Base-by-base conservation (phyloP, 2,329 filamentous ascomycete species). In the Xylaria sp. region DNA sequence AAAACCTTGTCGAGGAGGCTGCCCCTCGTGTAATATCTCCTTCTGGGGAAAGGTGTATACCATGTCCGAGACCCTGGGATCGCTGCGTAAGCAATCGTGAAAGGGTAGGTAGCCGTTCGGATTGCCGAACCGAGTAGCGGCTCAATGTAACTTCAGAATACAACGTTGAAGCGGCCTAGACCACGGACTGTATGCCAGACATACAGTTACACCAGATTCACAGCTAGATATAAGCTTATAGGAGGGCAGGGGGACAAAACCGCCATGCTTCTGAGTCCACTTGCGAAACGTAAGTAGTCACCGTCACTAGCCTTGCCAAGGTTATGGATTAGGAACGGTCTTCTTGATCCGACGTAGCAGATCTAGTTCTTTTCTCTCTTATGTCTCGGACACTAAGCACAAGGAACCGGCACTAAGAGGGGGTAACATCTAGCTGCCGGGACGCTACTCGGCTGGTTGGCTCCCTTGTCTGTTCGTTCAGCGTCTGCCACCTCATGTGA, bases 351-450 rank as follows among this genome's bases (percentile, higher is more conserved):
- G 9, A 53, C 43, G 19, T 7, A 23, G 21, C 27, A 15, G 40
- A 35, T 46, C 31, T 29, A 23, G 17, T 38, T 38, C 44, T 37
- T 35, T 15, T 15, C n/a, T 19, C 29, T 48, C 29, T 3, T 11
- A 6, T 11, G 6, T 33, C 17, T 3, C 15, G 55, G 35, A 43
- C 8, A 48, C 17, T n/a, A 33, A 35, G 21, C 40, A 41, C 19
- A 35, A 37, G 54, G 25, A 41, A 33, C 54, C 29, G 25, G 29
- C 31, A n/a, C 11, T 25, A 40, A 52, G 35, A 43, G 54, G 38
- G 44, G 37, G 54, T 54, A 44, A 43, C 44, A 54, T 46, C n/a
- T 27, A 4, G 9, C 43, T 62, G 53, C 35, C 37, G 47, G 19
- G n/a, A 31, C 19, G 13, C 37, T 43, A 41, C 21, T 41, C 27